These are phyloP conservation scores for Balamuthia mandrillaris DNA, from an alignment of 208 protist genomes.

Conservation along the genomic window DNA sequence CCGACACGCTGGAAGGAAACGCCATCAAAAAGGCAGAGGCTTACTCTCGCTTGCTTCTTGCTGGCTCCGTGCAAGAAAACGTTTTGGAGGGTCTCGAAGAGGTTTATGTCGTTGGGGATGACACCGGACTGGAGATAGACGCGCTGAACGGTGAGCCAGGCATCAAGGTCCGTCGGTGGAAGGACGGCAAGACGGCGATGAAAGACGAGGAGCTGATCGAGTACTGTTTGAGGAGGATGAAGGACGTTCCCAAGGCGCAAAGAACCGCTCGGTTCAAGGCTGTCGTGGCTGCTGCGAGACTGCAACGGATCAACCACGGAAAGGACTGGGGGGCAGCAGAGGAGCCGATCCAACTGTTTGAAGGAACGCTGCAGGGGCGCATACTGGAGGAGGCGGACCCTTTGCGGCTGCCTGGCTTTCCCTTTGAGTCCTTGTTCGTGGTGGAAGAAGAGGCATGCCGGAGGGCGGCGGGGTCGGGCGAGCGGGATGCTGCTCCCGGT, in stretches of 20 bases:
- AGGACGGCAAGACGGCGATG: neutral
- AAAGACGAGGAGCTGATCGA: neutral
- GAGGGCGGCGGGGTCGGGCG: no score
- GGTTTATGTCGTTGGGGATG: neutral
- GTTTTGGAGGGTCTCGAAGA: no score
- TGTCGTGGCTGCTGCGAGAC: no score
- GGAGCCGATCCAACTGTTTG: neutral
- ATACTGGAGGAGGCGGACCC: slow-evolving; percentile 2
- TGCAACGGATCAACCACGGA: no score
- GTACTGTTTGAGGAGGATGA: neutral
- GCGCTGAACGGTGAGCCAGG: neutral
- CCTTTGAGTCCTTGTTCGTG: neutral
- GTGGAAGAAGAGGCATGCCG: neutral
- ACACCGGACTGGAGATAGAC: neutral
- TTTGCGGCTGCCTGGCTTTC: neutral
- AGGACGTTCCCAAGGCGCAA: neutral
- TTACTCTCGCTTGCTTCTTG: neutral
- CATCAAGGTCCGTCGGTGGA: slow-evolving; percentile 13
- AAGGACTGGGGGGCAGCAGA: neutral
- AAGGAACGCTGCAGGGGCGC: neutral
- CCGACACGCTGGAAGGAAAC: neutral
- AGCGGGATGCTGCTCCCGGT: no score
- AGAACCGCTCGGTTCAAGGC: neutral
- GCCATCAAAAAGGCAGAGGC: neutral
- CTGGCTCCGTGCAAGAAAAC: neutral